These are phyloP conservation scores for Oldenlandia corymbosa DNA, from an alignment of 257 asterid species.

Conservation along the genomic window DNA sequence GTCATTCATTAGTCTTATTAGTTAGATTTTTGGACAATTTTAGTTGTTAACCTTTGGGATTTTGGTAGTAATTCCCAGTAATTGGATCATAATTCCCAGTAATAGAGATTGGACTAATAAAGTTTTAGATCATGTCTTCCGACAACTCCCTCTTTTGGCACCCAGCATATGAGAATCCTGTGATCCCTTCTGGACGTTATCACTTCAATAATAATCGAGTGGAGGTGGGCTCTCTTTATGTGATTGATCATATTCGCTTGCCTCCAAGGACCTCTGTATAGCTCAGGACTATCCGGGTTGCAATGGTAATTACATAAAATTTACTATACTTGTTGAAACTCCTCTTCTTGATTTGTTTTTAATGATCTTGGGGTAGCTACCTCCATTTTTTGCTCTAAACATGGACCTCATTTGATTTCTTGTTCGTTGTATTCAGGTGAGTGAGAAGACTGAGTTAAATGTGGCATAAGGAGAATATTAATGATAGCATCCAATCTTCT, in stretches of 20 bases:
- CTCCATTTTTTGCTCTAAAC: background rate
- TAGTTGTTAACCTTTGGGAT: too few species aligned
- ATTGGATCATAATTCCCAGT: too few species aligned
- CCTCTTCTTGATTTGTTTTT: background rate
- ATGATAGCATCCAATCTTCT: conserved; percentile 32
- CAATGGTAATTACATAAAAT: conserved; percentile 55
- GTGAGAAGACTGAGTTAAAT: conserved; percentile 57
- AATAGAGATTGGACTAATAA: too few species aligned
- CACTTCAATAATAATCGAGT: conserved; percentile 16
- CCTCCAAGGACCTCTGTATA: conserved; percentile 68
- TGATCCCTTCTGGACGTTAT: conserved; percentile 1
- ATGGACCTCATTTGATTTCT: too few species aligned
- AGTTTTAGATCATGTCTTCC: background rate
- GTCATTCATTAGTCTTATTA: too few species aligned
- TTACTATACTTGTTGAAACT: background rate
- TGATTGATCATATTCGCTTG: conserved; percentile 60
- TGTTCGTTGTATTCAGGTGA: conserved; percentile 39
- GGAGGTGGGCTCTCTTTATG: conserved; percentile 55
- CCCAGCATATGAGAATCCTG: conserved; percentile 13
- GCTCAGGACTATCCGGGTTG: conserved; percentile 69
- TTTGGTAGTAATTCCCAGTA: too few species aligned
- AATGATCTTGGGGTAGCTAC: background rate
- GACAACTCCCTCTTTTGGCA: background rate
- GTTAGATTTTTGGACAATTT: too few species aligned
- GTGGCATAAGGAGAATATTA: conserved; percentile 49